phyloP scores from a whole-genome alignment of 805 yeast genomes.

The Komagataella ulmi region DNA sequence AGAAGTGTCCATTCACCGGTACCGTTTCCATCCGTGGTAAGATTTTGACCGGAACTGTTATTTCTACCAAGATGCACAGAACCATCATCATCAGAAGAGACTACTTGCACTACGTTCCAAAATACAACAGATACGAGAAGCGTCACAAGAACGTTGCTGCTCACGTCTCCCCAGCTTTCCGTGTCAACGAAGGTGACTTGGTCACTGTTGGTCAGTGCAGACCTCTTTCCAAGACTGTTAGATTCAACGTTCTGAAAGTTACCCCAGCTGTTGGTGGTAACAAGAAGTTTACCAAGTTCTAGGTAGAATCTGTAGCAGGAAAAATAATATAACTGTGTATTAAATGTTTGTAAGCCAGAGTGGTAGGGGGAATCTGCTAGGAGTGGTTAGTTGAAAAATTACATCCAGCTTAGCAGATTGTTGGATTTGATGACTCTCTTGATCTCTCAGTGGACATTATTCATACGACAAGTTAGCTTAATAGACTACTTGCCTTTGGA shows the following conservation, averaged over 20 bases:
- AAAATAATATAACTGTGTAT: constrained; percentile 1
- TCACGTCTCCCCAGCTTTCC: constrained; percentile 99
- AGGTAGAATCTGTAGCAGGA: constrained; percentile 21
- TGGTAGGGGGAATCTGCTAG: background rate
- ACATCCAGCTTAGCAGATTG: background rate
- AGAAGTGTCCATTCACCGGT: constrained; percentile 99
- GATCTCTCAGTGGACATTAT: no score
- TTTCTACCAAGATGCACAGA: constrained; percentile 99
- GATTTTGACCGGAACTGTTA: constrained; percentile 98
- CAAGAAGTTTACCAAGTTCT: constrained; percentile 95
- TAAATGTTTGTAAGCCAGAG: background rate
- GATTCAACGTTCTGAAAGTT: constrained; percentile 98
- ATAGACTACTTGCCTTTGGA: no score
- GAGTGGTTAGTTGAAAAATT: background rate
- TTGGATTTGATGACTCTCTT: no score
- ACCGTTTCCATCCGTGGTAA: constrained; percentile 97
- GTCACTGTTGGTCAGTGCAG: constrained; percentile 99
- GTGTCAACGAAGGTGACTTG: constrained; percentile 97
- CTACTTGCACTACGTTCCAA: constrained; percentile 98
- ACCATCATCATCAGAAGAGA: constrained; percentile 99
- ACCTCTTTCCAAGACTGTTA: constrained; percentile 98
- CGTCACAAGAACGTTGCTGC: constrained; percentile 99
- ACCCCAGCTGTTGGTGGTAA: constrained; percentile 77
- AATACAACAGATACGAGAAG: constrained; percentile 99
- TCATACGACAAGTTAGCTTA: no score